Base-by-base conservation (phyloP, 805 yeast genomes). In the Vanderwaltozyma yarrowii region DNA sequence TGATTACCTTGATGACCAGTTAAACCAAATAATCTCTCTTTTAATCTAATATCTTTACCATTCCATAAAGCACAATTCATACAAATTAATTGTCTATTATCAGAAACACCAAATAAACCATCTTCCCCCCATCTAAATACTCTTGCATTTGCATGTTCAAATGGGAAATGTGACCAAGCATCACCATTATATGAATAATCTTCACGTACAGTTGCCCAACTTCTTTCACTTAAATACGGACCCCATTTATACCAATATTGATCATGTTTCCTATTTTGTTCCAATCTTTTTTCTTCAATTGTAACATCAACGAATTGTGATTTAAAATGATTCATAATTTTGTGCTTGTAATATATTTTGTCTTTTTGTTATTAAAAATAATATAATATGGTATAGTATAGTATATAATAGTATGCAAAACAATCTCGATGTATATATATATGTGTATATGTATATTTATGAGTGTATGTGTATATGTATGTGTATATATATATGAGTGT, bases 51-150 rank as follows among this genome's bases (percentile, higher is more conserved):
- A 61, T 87, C 96, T 48, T 84, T 68, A 47, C 83, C 95, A 64
- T 87, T 87, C 96, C 96, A 87, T 43, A 88, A 67, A 3, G 88
- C 95, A 66, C 87, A 67, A n/a, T 82, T 72, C 48, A 84, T 60
- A 56, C 89, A 80, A 24, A 84, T 65, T 47, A 74, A 60, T 54
- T 84, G 95, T 53, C 81, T 86, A 44, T 82, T 75, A 56, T 87
- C 96, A 44, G 83, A 74, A 16, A 84, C 80, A 35, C 96, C 96
- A 10, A 89, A 94, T 48, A 87, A 65, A 2, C 96, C 96, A 57
- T 87, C 96, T 59, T 88, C 96, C 30, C 95, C 95, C 96, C 96
- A 87, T 32, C 96, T 69, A 58, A 82, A 87, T 12, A 84, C 75
- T 46, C 96, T 67, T 17, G 87, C 74, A 42, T 76, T 69, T 2